Evolutionary conservation across 306 rosid species (phyloP), one percentile per base, ranked within the genome.

Genomic region (Sindora glabra): DNA sequence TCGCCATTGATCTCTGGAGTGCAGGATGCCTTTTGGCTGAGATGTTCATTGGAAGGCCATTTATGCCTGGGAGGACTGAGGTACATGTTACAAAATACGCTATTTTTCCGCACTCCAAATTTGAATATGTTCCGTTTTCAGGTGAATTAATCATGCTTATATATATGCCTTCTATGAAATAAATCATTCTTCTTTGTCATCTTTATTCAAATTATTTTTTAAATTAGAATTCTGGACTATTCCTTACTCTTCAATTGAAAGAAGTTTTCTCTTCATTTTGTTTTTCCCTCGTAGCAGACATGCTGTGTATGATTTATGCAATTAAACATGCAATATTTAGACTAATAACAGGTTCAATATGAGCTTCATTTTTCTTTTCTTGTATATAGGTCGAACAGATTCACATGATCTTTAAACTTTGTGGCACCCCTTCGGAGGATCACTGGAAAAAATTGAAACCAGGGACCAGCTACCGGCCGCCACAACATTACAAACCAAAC

Each of bases 1-100:
- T 74, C 70, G 73, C 74, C 69, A 84, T 90, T 69, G 94, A 90
- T 84, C 77, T 90, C 6, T 90, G 97, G 97, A 90, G 95, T 78
- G 90, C 75, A 6, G 94, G 97, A 17, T 90, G 97, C 44, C 58
- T 85, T 13, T 72, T 85, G 47, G 94, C 79, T 9, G 90, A 88
- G 70, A 80, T 88, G 87, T 82, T 88, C 48, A 19, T 56, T 5
- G 86, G 94, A 71, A 78, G 70, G 61, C 87, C 96, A 30, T 46
- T 85, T 37, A 62, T 88, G 84, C 84, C 89, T 1, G 94, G 96
- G 52, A 80, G 89, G 65, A 84, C 89, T 6, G 96, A 88, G 94
- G 96, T 88, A 59, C 51, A 26, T 23, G 22, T 48, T 29, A 1
- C 0, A 29, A 29, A 29, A 29, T 29, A 3, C 40, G 9, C 13